These are phyloP conservation scores for Cryptococcus sp. DNA, from an alignment of 1,284 basidiomycete species.

Conservation along the genomic window DNA sequence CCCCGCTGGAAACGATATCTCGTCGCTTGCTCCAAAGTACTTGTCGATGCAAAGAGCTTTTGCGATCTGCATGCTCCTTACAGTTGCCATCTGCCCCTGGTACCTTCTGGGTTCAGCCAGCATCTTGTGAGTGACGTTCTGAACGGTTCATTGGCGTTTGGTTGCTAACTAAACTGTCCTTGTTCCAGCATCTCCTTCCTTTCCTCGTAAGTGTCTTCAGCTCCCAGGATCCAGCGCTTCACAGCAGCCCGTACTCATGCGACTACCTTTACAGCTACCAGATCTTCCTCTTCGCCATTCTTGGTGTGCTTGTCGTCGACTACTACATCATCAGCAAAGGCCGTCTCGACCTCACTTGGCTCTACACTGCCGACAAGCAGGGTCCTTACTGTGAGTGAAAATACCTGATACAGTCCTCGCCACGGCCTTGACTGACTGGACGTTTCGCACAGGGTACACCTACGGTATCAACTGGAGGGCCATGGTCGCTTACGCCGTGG, in stretches of 20 bases:
- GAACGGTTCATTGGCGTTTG: too few relatives aligned
- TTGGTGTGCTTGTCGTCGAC: slow-evolving; percentile 74
- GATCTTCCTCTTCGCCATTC: slow-evolving; percentile 73
- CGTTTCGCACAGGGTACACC: slow-evolving; percentile 55
- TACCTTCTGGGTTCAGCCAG: slow-evolving; percentile 69
- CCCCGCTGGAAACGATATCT: slow-evolving; percentile 30
- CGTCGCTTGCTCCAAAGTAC: slow-evolving; percentile 60
- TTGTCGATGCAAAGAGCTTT: slow-evolving; percentile 78
- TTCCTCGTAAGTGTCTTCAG: slow-evolving; percentile 5
- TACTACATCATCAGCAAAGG: slow-evolving; percentile 73
- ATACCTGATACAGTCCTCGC: neutral
- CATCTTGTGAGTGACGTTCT: slow-evolving; percentile 53
- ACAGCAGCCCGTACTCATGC: too few relatives aligned
- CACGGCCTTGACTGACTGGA: neutral
- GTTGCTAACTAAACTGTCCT: neutral
- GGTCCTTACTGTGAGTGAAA: slow-evolving; percentile 23
- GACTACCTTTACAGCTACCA: slow-evolving; percentile 43
- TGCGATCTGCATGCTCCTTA: slow-evolving; percentile 57
- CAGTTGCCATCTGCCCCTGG: slow-evolving; percentile 58
- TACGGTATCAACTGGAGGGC: slow-evolving; percentile 63
- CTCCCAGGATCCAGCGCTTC: too few relatives aligned
- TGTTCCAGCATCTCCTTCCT: slow-evolving; percentile 9
- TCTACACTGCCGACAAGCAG: slow-evolving; percentile 59
- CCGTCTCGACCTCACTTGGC: slow-evolving; percentile 63
- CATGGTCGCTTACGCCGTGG: slow-evolving; percentile 24